Evolutionary conservation across 345 rosid species (phyloP), one percentile per base, ranked within the genome.

Genomic region (Eutrema japonicum): DNA sequence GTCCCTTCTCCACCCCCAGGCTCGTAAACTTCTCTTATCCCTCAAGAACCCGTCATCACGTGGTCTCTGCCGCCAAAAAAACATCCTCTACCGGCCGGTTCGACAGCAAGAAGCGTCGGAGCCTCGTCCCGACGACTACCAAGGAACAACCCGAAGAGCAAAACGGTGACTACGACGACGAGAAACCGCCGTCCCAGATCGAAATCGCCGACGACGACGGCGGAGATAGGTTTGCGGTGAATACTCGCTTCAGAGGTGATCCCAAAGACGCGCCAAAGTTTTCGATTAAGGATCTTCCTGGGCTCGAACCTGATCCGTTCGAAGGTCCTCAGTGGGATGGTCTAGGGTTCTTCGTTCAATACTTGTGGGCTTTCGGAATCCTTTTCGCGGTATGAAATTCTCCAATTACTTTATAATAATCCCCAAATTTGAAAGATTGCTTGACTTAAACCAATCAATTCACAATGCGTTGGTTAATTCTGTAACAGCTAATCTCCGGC

Each of bases 311-410:
- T 6, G 87, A 83, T 77, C 91, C 89, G 66, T 94, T 88, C 83
- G 98, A 94, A 81, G 98, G 97, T 12, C 65, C 80, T 3, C 81
- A 88, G 82, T 94, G 90, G 92, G 97, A 91, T 61, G 88, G 77
- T 61, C 41, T 91, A 30, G 97, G 97, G 10, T 93, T 93, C 90
- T 78, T 91, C 60, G 82, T 91, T 52, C 88, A 93, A 76, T 93
- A 91, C 70, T 41, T 91, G 60, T 94, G 97, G 97, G 98, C 97
- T 69, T 87, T 94, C 41, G 97, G 93, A 49, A 79, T 91, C 68
- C 76, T 85, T 55, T 94, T 94, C 68, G 89, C 89, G 89, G 98
- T 91, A 48, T 54, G 16, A n/a, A 2, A 40, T 3, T 35, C 18
- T 11, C 54, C 57, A 37, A 3, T 52, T 42, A 2, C 16, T 16